Evolutionary conservation across 2,329 filamentous ascomycete genomes (phyloP), one percentile per base, ranked within the genome.

Genomic region (Macrophomina pseudophaseolina): DNA sequence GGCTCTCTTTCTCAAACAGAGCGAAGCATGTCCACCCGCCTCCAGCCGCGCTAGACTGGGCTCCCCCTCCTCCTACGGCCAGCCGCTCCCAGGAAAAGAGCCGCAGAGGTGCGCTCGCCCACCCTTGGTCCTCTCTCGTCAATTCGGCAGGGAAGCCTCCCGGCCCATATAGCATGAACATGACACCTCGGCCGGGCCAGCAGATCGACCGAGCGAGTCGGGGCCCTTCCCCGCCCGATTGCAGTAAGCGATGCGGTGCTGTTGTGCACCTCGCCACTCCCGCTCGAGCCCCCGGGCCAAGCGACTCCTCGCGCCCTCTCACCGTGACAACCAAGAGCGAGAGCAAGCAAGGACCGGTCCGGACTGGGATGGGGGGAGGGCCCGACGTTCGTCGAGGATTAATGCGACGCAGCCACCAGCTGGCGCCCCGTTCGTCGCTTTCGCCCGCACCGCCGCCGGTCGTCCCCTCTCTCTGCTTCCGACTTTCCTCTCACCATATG

Each of bases 131-230:
- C 23, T 23, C 23, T 23, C 23, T 23, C 23, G 23, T 23, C 23
- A 23, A 23, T 3, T 23, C 23, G 23, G 2, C 1, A 23, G 23
- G 23, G 23, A 38, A 38, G 35, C 35, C 35, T 38, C 35, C 35
- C 23, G 23, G 23, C 23, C 23, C 23, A 23, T 23, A 23, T 23
- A 23, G 23, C 23, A 23, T 23, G 23, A 23, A 23, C 23, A 23
- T 23, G 23, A 23, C 11, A 14, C 12, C 28, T 28, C 18, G 30
- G 9, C 46, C 11, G 46, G 18, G 7, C 5, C 14, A 52, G 28
- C 5, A 33, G 7, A 46, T 46, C 56, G 56, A 12, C n/a, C 40
- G 28, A 46, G 56, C 56, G 56, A 59, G 54, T 59, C 54, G 54
- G 54, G 4, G 14, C 7, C 38, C 1, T 59, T 59, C 54, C 54